A percentile compares a stretch with the other conserved stretches of the same genome.
These are phyloP conservation scores for Mycena epipterygia DNA, from an alignment of 768 basidiomycete genomes.

Conservation along the genomic window DNA sequence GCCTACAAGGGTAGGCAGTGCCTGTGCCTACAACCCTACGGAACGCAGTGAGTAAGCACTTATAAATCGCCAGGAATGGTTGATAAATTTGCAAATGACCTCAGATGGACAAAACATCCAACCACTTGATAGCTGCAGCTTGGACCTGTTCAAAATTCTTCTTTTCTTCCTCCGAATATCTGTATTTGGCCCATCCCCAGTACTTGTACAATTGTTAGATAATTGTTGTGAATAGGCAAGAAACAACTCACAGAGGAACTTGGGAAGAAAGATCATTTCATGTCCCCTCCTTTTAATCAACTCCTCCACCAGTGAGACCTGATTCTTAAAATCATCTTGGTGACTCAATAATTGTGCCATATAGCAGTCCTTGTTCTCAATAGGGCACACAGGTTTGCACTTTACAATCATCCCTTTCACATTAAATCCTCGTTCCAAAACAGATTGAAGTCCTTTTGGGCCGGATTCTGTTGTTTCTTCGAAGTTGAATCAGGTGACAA, in stretches of 20 bases:
- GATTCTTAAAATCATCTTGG: conserved; percentile 8
- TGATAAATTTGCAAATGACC: too few relatives aligned
- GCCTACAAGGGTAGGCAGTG: too few relatives aligned
- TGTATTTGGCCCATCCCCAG: conserved; percentile 1
- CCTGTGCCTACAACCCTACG: too few relatives aligned
- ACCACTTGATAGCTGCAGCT: neutral
- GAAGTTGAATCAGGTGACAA: too few relatives aligned
- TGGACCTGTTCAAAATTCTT: neutral
- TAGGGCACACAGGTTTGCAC: conserved; percentile 6
- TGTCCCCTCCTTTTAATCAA: conserved; percentile 9
- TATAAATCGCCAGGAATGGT: too few relatives aligned
- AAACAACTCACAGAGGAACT: neutral
- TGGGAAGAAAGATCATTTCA: neutral
- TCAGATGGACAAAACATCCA: too few relatives aligned
- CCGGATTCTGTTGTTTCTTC: too few relatives aligned
- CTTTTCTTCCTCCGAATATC: neutral
- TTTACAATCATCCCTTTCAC: conserved; percentile 1
- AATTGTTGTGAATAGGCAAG: neutral
- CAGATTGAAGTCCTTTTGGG: too few relatives aligned
- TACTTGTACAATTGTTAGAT: neutral
- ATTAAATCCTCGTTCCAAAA: too few relatives aligned
- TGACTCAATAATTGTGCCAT: neutral
- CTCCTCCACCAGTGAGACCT: conserved; percentile 9
- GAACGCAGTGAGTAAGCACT: too few relatives aligned
- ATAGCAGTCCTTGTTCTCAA: conserved; percentile 6